These are phyloP conservation scores for Amaranthus tricolor DNA, from an alignment of 179 eudicot genomes.

Conservation along the genomic window DNA sequence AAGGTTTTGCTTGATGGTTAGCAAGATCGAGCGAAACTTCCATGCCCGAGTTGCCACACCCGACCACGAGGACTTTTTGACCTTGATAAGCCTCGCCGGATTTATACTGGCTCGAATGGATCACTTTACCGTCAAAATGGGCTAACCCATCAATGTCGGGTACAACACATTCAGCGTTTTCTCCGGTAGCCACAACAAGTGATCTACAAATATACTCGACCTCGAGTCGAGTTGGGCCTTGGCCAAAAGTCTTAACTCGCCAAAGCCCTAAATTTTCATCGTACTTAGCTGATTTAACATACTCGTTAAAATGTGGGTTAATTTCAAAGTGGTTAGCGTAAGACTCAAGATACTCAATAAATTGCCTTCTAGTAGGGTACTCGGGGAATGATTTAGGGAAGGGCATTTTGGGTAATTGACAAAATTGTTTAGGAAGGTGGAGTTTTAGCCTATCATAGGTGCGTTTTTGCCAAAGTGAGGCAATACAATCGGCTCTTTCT, in stretches of 20 bases:
- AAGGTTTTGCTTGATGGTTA: conserved; percentile 75
- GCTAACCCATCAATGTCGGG: conserved; percentile 76
- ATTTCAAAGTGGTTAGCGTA: conserved; percentile 68
- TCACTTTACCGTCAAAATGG: conserved; percentile 63
- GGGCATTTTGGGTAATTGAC: conserved; percentile 72
- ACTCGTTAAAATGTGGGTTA: conserved; percentile 66
- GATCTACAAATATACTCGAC: conserved; percentile 83
- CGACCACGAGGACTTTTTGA: conserved; percentile 75
- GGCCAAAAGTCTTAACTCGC: conserved; percentile 56
- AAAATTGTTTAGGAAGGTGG: conserved; percentile 84
- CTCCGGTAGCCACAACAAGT: conserved; percentile 93
- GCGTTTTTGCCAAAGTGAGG: conserved; percentile 83
- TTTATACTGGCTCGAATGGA: conserved; percentile 75
- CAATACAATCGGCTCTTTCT: conserved; percentile 81
- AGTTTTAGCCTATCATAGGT: conserved; percentile 85
- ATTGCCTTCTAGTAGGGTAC: conserved; percentile 78
- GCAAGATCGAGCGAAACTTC: conserved; percentile 82
- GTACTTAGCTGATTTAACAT: conserved; percentile 62
- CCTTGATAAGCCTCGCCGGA: conserved; percentile 62
- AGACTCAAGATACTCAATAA: conserved; percentile 69
- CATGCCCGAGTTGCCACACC: conserved; percentile 97
- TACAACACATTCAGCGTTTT: conserved; percentile 71
- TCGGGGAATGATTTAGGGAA: conserved; percentile 82
- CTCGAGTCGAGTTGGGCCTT: conserved; percentile 29
- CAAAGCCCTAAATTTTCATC: conserved; percentile 66